Percentiles rank a stretch among this genome's conserved stretches.
Conservation (phyloP, 495 filamentous ascomycete genomes). For the Aspergillus baeticus region DNA sequence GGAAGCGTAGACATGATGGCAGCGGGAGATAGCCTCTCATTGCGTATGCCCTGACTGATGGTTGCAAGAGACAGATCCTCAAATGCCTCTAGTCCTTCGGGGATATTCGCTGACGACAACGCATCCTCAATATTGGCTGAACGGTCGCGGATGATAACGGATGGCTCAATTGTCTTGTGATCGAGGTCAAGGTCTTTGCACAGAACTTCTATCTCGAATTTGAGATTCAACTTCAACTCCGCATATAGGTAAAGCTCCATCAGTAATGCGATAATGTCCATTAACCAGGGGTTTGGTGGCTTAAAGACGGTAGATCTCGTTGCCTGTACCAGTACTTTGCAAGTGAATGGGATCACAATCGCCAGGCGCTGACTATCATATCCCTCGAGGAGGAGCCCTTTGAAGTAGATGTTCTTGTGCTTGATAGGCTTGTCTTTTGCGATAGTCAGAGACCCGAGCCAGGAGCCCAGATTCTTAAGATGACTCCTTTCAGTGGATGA, state of each 20-base stretch:
- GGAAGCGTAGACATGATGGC: constrained; percentile 74
- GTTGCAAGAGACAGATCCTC: constrained; percentile 74
- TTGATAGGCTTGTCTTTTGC: constrained; percentile 95
- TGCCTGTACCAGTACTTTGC: constrained; percentile 86
- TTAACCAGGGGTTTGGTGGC: constrained; percentile 94
- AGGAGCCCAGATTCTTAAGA: constrained; percentile 86
- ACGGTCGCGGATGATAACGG: constrained; percentile 74
- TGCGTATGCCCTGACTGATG: constrained; percentile 65
- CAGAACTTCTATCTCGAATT: constrained; percentile 97
- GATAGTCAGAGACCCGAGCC: constrained; percentile 92
- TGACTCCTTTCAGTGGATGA: constrained; percentile 79
- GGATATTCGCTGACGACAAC: constrained; percentile 49
- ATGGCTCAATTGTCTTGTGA: constrained; percentile 81
- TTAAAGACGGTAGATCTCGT: constrained; percentile 84
- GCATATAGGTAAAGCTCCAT: constrained; percentile 89
- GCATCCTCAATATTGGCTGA: constrained; percentile 60
- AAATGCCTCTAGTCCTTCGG: constrained; percentile 73
- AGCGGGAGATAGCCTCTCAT: constrained; percentile 68
- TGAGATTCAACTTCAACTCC: constrained; percentile 91
- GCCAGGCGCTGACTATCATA: constrained; percentile 85
- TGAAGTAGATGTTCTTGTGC: constrained; percentile 95
- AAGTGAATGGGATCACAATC: constrained; percentile 93
- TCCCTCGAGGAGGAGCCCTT: constrained; percentile 88
- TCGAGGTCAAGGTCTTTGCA: constrained; percentile 89
- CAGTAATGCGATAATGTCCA: constrained; percentile 86